Evolutionary conservation across 2,329 filamentous ascomycete species (phyloP).

Genomic region (Ceratocystis smalleyi): DNA sequence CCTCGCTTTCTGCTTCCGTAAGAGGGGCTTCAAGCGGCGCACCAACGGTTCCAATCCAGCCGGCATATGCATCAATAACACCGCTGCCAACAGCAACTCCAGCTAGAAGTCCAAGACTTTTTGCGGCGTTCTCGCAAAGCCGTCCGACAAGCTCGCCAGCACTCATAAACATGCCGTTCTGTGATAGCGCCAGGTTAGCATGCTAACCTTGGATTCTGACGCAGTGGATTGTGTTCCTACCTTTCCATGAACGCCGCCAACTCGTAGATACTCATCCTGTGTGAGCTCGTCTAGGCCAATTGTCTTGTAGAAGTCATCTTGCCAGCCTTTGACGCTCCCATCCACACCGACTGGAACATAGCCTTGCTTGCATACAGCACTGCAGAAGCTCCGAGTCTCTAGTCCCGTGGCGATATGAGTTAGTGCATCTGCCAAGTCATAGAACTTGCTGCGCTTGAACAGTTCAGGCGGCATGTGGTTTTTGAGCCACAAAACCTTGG

Average conservation of each 20-base stretch:
- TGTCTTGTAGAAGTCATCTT: constrained; percentile 75
- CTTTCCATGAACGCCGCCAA: constrained; percentile 89
- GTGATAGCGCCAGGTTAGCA: constrained; percentile 18
- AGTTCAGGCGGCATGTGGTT: constrained; percentile 90
- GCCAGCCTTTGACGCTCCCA: constrained; percentile 94
- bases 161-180: constrained; percentile 86
- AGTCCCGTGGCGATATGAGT: constrained; percentile 88
- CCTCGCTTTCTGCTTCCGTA: constrained; percentile 19
- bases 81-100: constrained; percentile 89
- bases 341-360: constrained; percentile 95
- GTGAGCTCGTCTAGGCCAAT: constrained; percentile 78
- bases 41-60: constrained; percentile 98
- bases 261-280: constrained; percentile 76
- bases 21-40: constrained; percentile 66
- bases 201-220: not conserved
- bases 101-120: constrained; percentile 66
- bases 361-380: constrained; percentile 92
- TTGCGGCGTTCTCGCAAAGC: constrained; percentile 67
- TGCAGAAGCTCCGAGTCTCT: constrained; percentile 87
- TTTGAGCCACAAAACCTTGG: constrained; percentile 96
- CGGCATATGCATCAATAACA: constrained; percentile 95
- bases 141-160: constrained; percentile 82
- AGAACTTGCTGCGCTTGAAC: constrained; percentile 91
- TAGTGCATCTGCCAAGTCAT: constrained; percentile 81
- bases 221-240: constrained; percentile 38